Conservation (phyloP, 352 stramenopile genomes). For the Pythium utonaiense region DNA sequence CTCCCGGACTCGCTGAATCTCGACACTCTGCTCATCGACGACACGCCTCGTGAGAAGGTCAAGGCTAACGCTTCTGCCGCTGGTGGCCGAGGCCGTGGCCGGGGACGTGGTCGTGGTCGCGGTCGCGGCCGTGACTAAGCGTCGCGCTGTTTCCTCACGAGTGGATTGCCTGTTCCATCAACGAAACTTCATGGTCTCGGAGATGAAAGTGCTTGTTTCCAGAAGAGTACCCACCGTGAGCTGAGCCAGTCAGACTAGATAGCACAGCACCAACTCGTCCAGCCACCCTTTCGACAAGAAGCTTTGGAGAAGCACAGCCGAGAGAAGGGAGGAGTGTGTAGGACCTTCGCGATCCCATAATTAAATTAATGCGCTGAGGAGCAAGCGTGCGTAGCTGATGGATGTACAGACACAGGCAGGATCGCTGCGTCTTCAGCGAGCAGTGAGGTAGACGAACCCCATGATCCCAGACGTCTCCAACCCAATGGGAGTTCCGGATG, state of each 20-base stretch:
- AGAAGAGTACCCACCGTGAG: background rate
- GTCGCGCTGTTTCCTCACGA: background rate
- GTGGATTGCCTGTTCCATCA: too few species aligned
- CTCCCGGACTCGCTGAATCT: constrained; percentile 96
- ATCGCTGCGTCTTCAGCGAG: too few species aligned
- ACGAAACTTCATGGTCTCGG: too few species aligned
- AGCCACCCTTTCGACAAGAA: background rate
- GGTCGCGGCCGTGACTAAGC: constrained; percentile 46
- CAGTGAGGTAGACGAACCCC: too few species aligned
- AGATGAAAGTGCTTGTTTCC: too few species aligned
- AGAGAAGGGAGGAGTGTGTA: background rate
- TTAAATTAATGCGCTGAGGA: constrained; percentile 12
- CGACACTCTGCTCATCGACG: constrained; percentile 98
- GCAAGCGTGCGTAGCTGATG: background rate
- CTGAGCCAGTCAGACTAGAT: background rate
- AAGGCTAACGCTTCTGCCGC: constrained; percentile 60
- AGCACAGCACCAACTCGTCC: background rate
- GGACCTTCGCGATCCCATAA: background rate
- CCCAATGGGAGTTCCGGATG: background rate
- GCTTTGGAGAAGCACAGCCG: background rate
- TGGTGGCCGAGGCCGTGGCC: constrained; percentile 67
- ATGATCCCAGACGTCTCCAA: too few species aligned
- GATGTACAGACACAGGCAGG: too few species aligned
- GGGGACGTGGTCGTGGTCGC: constrained; percentile 72
- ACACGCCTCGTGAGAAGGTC: constrained; percentile 95